These are phyloP conservation scores for Sonneratia alba DNA, from an alignment of 345 rosid species.

Conservation along the genomic window DNA sequence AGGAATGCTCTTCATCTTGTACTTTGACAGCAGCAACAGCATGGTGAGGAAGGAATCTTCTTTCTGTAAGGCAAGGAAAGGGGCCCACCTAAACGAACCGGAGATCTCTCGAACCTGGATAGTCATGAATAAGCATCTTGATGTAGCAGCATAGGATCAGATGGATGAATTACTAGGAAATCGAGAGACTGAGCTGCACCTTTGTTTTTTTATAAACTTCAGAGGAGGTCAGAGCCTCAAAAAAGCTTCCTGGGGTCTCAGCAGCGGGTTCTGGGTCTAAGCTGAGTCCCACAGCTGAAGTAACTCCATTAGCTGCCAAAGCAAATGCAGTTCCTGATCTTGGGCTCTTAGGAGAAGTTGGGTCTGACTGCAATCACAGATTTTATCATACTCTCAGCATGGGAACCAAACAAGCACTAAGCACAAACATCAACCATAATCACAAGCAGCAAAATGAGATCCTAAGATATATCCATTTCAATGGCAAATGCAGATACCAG, in stretches of 20 bases:
- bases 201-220: conserved; percentile 67
- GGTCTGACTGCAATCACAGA: conserved; percentile 53
- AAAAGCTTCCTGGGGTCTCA: conserved; percentile 79
- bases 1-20: conserved; percentile 97
- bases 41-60: conserved; percentile 90
- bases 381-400: not conserved
- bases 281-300: conserved; percentile 28
- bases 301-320: conserved; percentile 40
- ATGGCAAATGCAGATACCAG: no score
- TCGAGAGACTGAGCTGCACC: conserved; percentile 23
- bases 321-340: conserved; percentile 41
- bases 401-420: not conserved
- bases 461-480: not conserved
- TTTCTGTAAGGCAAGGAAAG: conserved; percentile 87
- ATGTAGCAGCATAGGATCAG: not conserved
- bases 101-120: conserved; percentile 83
- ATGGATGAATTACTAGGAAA: not conserved
- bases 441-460: not conserved
- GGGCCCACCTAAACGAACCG: conserved; percentile 98
- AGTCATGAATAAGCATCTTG: conserved; percentile 5
- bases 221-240: conserved; percentile 73
- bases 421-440: not conserved
- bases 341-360: conserved; percentile 77
- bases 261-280: conserved; percentile 69
- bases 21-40: conserved; percentile 86